Base-by-base conservation (phyloP, 495 filamentous ascomycete genomes). In the Aspergillus saccharolyticus region DNA sequence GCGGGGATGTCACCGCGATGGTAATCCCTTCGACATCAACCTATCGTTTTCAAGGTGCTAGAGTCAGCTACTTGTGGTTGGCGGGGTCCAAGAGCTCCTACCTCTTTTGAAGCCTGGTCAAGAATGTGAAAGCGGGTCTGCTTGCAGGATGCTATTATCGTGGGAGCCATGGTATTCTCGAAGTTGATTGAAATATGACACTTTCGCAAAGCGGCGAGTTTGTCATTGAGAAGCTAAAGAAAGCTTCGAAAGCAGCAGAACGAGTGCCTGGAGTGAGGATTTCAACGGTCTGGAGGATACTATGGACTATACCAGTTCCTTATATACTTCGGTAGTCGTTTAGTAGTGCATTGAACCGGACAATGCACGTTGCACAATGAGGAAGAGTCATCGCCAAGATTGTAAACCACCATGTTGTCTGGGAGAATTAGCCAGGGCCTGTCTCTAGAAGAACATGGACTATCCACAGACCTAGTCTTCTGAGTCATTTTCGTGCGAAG, bases 1-100 rank as follows among this genome's bases (percentile, higher is more conserved):
- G 42, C 1, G 60, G 20, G 0, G 71, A 73, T 1, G 80, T 80
- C 49, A 87, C 80, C 14, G 78, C 78, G 54, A 90, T 86, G 48
- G 76, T 80, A 44, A 90, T 72, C 16, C 83, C 84, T 51, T 86
- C 80, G 39, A 90, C 81, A 64, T 88, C 85, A 39, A 90, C 73
- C 86, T 89, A 49, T 18, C 45, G 15, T 57, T 44, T 19, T 39
- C 18, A 1, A 28, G 3, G 17, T 19, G 4, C 30, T 25, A 57
- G 47, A 1, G 30, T 61, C 30, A 54, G 20, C 44, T 46, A 25
- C 1, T 12, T 21, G 0, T 2, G 14, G 19, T 4, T 4, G 1
- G 39, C 12, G 14, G 16, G n/a, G 17, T 22, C 17, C 42, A 2
- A 9, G 17, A 5, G 33, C 4, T 44, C 50, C 19, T 63, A 78